These are phyloP conservation scores for Spergularia marina DNA, from an alignment of 148 eudicot species.

Conservation along the genomic window DNA sequence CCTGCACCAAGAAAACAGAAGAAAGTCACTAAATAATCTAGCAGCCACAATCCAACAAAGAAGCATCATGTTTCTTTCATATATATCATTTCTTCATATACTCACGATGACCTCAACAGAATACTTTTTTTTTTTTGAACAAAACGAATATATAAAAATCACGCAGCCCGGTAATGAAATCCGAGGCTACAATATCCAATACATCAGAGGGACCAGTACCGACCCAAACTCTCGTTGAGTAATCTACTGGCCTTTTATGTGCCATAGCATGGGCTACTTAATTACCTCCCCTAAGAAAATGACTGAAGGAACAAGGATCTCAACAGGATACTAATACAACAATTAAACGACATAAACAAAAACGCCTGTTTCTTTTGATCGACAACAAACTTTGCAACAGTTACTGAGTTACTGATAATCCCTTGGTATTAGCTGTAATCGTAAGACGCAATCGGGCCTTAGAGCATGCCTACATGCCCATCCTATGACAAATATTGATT, in stretches of 20 bases:
- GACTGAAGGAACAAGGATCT: too few species aligned
- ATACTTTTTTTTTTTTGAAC: too few species aligned
- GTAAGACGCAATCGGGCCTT: neutral
- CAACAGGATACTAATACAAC: neutral
- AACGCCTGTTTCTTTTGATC: neutral
- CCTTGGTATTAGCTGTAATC: neutral
- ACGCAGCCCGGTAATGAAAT: too few species aligned
- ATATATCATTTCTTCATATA: neutral
- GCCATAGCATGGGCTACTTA: too few species aligned
- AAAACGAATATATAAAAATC: too few species aligned
- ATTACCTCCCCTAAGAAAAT: too few species aligned
- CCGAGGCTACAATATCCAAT: too few species aligned
- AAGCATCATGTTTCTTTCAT: neutral
- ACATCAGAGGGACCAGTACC: too few species aligned
- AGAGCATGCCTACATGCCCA: neutral
- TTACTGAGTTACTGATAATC: neutral
- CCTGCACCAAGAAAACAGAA: slow-evolving; percentile 42
- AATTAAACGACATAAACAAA: neutral
- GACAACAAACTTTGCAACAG: neutral
- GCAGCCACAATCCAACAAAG: slow-evolving; percentile 4
- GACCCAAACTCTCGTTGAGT: too few species aligned
- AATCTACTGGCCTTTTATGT: too few species aligned
- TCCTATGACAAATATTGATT: neutral
- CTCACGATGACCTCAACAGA: neutral
- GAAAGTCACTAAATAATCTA: neutral